Base-by-base conservation (phyloP, 192 early-diverging fungal genomes). In the Spinellus fusiger region DNA sequence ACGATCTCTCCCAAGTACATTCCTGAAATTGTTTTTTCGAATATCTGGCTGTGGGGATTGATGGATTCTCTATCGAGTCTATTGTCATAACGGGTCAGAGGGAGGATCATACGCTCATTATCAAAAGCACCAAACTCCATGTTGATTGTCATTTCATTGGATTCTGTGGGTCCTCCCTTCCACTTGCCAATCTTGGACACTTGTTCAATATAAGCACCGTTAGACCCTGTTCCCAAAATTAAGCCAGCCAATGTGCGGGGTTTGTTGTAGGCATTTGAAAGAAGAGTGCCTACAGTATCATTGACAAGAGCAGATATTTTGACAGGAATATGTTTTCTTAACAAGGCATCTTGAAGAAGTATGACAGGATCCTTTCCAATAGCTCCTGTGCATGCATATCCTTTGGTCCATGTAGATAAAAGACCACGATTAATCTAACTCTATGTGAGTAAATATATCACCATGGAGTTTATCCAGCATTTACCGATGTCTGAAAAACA, bases 81-180 rank as follows among this genome's bases (percentile, higher is more conserved):
- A 68, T 84, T 83, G 75, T 98, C 96, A 71, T 84, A 94, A 61
- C 81, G 80, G 31, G 90, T 94, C 63, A 88, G 58, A 25, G 93
- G 93, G 23, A 96, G 79, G 29, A 95, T 77, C n/a, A 62, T 62
- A 44, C 88, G 70, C 80, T 94, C 88, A 59, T 80, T 85, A 71
- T 93, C 91, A 70, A 93, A 96, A 16, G 89, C 91, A 53, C 96
- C 96, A 88, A 92, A 95, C 74, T 98, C 96, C 72, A 89, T 91
- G 76, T 98, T 96, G 77, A 98, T 88, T 66, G 93, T 83, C 91
- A 98, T 95, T 49, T 87, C 86, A 38, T 70, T 35, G n/a, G 70
- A 61, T 3, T 57, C 26, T 2, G 69, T 60, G n/a, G 79, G 60
- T 35, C 82, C 84, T 6, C 64, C 70, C 8, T 65, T 56, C 76